Percentiles rank a stretch among this genome's conserved stretches.
Conservation (phyloP, 345 rosid species). For the Reutealis trisperma region DNA sequence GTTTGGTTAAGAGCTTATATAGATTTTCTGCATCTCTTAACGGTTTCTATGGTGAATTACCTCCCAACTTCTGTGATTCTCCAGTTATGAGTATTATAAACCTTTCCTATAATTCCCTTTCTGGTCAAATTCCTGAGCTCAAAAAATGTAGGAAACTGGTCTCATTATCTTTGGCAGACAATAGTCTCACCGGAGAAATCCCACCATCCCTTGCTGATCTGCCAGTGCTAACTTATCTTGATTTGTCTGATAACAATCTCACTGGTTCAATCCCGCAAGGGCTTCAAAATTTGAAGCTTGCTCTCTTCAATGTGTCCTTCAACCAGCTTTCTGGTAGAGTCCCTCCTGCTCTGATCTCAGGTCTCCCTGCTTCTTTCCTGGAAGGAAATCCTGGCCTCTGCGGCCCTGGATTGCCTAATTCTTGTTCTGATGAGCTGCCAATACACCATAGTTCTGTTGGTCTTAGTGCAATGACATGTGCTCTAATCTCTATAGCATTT, state of each 20-base stretch:
- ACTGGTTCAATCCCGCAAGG: conserved; percentile 75
- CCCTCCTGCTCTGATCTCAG: conserved; percentile 70
- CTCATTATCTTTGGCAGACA: conserved; percentile 75
- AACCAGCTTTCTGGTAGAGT: conserved; percentile 65
- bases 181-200: conserved; percentile 62
- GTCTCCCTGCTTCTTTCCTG: conserved; percentile 86
- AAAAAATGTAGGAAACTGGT: conserved; percentile 83
- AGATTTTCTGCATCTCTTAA: conserved; percentile 86
- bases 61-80: conserved; percentile 80
- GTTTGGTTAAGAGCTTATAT: conserved; percentile 72
- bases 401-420: conserved; percentile 69
- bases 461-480: conserved; percentile 45
- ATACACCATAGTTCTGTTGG: conserved; percentile 36
- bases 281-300: conserved; percentile 83
- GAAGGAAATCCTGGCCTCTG: conserved; percentile 88
- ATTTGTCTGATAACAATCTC: conserved; percentile 78
- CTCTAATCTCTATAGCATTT: conserved; percentile 65
- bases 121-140: conserved; percentile 77
- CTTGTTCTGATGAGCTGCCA: conserved; percentile 52
- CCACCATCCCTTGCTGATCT: conserved; percentile 73
- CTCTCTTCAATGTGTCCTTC: conserved; percentile 84
- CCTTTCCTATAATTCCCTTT: conserved; percentile 69
- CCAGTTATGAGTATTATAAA: conserved; percentile 88
- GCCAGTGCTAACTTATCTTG: conserved; percentile 89
- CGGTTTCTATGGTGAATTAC: conserved; percentile 62